phyloP scores from a whole-genome alignment of 257 asterid genomes.

The Solanum chmielewskii region DNA sequence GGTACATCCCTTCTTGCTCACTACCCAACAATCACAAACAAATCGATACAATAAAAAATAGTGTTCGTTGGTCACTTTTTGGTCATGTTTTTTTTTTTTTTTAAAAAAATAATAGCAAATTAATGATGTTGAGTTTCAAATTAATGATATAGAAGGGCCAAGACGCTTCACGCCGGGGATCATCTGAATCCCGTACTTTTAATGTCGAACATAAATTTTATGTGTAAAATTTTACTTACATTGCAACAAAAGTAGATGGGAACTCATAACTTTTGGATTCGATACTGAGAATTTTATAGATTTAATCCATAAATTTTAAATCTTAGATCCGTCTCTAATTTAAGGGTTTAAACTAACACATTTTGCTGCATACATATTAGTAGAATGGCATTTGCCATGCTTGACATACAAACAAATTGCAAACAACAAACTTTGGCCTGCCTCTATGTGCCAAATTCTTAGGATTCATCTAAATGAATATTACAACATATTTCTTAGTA shows the following conservation, averaged over 20 bases:
- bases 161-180: neutral
- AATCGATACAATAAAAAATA: neutral
- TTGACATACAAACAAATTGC: neutral
- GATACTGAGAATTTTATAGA: no score
- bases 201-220: neutral
- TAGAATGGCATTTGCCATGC: neutral
- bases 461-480: neutral
- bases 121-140: neutral
- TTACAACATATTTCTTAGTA: neutral
- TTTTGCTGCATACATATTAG: neutral
- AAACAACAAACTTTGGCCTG: neutral
- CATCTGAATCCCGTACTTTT: neutral
- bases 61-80: neutral
- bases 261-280: neutral
- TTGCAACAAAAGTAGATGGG: neutral
- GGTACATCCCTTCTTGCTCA: neutral
- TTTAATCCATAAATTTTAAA: no score
- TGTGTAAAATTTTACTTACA: neutral
- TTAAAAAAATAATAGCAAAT: neutral
- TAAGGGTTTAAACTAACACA: neutral
- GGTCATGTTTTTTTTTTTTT: neutral
- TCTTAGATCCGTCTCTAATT: no score
- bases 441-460: neutral
- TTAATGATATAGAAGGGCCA: neutral
- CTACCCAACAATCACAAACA: neutral